Evolutionary conservation across 768 basidiomycete genomes (phyloP).

Genomic region (Hygrocybe coccinea): DNA sequence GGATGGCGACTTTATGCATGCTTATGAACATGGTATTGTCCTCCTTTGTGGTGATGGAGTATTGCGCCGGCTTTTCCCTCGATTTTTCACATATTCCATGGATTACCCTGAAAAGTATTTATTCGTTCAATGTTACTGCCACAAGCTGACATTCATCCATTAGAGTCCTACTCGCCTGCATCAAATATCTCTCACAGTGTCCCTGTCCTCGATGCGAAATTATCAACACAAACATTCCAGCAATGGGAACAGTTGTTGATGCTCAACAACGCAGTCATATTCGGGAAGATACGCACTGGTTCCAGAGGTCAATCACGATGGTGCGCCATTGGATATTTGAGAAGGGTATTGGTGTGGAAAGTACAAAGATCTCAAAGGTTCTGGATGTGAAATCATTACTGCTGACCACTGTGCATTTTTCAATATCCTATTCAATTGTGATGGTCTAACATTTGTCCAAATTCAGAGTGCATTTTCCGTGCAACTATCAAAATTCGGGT

Average conservation of each 20-base stretch:
- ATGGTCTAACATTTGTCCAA: constrained; percentile 9
- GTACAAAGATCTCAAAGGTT: neutral
- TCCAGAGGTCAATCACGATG: neutral
- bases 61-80: constrained; percentile 20
- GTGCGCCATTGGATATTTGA: neutral
- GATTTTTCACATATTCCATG: constrained; percentile 28
- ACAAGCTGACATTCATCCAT: neutral
- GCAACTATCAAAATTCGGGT: constrained; percentile 6
- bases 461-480: constrained; percentile 24
- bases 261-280: constrained; percentile 6
- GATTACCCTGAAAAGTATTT: constrained; percentile 31
- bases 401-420: constrained; percentile 14
- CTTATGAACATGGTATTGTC: constrained; percentile 21
- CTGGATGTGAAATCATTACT: constrained; percentile 4
- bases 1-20: constrained; percentile 23
- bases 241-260: neutral
- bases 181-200: constrained; percentile 15
- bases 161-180: constrained; percentile 18
- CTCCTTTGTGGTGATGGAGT: constrained; percentile 20
- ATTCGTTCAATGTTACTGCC: neutral
- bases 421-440: constrained; percentile 19
- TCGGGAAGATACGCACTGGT: neutral
- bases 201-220: constrained; percentile 18
- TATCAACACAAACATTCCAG: too few species aligned
- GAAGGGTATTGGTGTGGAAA: neutral